These are phyloP conservation scores for Stephania japonica DNA, from an alignment of 164 flowering plant species.

Conservation along the genomic window DNA sequence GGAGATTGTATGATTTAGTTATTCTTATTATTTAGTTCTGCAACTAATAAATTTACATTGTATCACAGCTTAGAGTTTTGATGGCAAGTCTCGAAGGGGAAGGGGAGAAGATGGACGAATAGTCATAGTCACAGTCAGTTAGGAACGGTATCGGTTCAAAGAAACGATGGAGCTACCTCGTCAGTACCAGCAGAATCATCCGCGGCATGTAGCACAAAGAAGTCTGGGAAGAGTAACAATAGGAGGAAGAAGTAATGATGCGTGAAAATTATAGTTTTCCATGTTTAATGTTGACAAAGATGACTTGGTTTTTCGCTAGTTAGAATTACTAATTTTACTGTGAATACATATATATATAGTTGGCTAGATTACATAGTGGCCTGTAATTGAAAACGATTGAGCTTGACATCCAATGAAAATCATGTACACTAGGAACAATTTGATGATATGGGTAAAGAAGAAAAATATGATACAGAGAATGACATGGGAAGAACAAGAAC, in stretches of 20 bases:
- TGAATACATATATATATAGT: too few species aligned
- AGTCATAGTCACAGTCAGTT: slow-evolving; percentile 7
- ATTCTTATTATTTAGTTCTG: neutral
- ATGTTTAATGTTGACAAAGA: too few species aligned
- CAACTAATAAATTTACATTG: neutral
- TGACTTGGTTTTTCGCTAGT: too few species aligned
- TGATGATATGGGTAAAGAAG: neutral
- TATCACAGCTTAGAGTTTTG: slow-evolving; percentile 51
- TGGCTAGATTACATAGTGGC: neutral
- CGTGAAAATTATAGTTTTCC: neutral
- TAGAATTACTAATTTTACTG: too few species aligned
- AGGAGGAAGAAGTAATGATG: slow-evolving; percentile 17
- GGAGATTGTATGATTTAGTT: neutral
- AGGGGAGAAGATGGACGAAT: slow-evolving; percentile 38
- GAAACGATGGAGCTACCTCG: slow-evolving; percentile 32
- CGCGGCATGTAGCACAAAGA: slow-evolving; percentile 16
- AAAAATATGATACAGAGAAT: neutral
- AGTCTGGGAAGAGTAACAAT: slow-evolving; percentile 16
- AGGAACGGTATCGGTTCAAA: slow-evolving; percentile 30
- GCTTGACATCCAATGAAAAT: neutral
- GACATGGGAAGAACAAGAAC: neutral
- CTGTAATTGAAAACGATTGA: neutral
- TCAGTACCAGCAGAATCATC: slow-evolving; percentile 28
- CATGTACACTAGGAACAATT: neutral
- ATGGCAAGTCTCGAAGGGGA: slow-evolving; percentile 55